These are phyloP conservation scores for Phyllosticta paracitricarpa DNA, from an alignment of 2,329 filamentous ascomycete genomes.

Conservation along the genomic window DNA sequence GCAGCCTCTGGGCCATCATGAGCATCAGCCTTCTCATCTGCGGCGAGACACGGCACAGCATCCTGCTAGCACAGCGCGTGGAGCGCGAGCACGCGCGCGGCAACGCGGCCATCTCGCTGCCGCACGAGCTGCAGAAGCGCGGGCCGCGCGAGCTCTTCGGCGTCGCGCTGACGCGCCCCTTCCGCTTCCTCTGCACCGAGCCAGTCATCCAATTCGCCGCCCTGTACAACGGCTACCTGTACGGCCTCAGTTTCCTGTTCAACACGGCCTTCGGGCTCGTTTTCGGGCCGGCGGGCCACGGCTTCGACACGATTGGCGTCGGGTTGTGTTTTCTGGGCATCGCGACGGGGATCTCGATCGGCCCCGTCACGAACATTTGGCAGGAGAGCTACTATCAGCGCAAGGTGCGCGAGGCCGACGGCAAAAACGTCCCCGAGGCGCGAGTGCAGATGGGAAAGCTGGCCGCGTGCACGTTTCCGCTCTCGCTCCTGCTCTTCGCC, in stretches of 20 bases:
- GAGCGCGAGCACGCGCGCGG: constrained; percentile 19
- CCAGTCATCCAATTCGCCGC: constrained; percentile 40
- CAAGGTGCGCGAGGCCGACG: constrained; percentile 21
- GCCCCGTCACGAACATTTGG: constrained; percentile 35
- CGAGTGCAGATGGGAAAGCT: constrained; percentile 31
- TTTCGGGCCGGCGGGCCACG: constrained; percentile 34
- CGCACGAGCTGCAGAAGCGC: constrained; percentile 30
- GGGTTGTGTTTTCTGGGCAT: constrained; percentile 34
- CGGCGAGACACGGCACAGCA: constrained; percentile 37
- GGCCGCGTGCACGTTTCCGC: constrained; percentile 29
- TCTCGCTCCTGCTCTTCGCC: constrained; percentile 13
- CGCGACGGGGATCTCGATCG: constrained; percentile 32
- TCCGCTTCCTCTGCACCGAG: constrained; percentile 37
- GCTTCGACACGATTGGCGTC: constrained; percentile 30
- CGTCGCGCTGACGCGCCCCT: constrained; percentile 36
- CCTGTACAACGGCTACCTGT: constrained; percentile 40
- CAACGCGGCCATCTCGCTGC: constrained; percentile 23
- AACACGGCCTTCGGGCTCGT: constrained; percentile 41
- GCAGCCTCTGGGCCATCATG: constrained; percentile 35
- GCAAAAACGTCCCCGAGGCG: constrained; percentile 33
- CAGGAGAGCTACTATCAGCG: constrained; percentile 35
- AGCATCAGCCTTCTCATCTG: constrained; percentile 26
- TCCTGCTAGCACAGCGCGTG: constrained; percentile 31
- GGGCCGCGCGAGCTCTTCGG: constrained; percentile 31
- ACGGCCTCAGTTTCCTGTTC: constrained; percentile 41